phyloP scores from a whole-genome alignment of 495 filamentous ascomycete species.

The Astrothelium subdiscretum region DNA sequence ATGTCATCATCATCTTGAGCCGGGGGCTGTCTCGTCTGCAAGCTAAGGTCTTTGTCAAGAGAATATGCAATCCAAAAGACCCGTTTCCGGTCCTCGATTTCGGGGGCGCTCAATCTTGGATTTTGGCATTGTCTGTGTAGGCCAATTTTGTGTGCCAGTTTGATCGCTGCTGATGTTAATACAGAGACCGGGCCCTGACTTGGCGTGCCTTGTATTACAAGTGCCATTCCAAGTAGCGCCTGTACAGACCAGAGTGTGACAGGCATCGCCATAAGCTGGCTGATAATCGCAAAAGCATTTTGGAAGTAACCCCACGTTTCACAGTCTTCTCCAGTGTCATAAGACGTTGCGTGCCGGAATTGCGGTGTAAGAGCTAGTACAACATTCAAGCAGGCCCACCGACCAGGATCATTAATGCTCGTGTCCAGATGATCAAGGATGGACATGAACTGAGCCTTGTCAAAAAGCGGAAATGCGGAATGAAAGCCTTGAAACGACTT shows the following conservation, averaged over 20 bases:
- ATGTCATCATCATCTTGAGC: constrained; percentile 11
- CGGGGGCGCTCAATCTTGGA: constrained; percentile 5
- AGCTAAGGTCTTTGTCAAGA: constrained; percentile 17
- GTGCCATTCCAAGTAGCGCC: constrained; percentile 13
- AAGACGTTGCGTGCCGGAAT: background rate
- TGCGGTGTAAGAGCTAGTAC: background rate
- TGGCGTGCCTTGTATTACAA: constrained; percentile 11
- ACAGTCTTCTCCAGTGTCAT: background rate
- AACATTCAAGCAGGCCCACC: background rate
- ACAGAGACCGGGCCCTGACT: constrained; percentile 7
- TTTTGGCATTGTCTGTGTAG: constrained; percentile 5
- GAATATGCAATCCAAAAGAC: constrained; percentile 14
- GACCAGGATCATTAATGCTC: background rate
- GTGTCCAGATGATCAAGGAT: background rate
- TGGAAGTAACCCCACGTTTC: background rate
- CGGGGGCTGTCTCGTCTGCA: constrained; percentile 10
- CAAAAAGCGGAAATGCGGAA: background rate
- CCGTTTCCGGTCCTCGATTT: constrained; percentile 6
- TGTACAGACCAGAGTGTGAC: background rate
- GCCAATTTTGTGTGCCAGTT: constrained; percentile 7
- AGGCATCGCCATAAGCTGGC: background rate
- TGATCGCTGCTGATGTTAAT: constrained; percentile 10
- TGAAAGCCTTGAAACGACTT: background rate
- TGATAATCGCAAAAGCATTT: background rate
- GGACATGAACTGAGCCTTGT: background rate